Percentiles rank a stretch among this genome's conserved stretches.
These are phyloP conservation scores for Pleurostoma richardsiae DNA, from an alignment of 2,329 filamentous ascomycete genomes.

Conservation along the genomic window DNA sequence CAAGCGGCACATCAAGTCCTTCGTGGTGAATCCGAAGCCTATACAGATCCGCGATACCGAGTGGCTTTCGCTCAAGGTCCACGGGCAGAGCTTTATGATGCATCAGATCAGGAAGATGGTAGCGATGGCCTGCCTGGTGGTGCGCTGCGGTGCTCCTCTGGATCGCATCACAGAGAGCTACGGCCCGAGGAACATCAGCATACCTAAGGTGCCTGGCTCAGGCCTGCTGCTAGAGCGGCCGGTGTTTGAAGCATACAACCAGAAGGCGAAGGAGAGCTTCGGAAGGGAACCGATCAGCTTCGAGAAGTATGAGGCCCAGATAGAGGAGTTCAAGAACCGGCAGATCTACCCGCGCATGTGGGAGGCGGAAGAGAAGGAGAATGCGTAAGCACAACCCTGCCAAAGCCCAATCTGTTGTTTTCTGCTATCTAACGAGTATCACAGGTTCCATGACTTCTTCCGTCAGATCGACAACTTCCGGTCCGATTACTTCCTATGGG, in stretches of 20 bases:
- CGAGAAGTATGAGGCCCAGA: slow-evolving; percentile 67
- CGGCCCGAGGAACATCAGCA: slow-evolving; percentile 66
- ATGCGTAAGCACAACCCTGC: slow-evolving; percentile 61
- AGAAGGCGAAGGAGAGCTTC: slow-evolving; percentile 58
- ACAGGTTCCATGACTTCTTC: slow-evolving; percentile 71
- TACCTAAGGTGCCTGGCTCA: slow-evolving; percentile 89
- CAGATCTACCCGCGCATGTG: slow-evolving; percentile 94
- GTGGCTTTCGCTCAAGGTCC: slow-evolving; percentile 93
- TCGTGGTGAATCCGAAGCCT: slow-evolving; percentile 69
- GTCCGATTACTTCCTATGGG: slow-evolving; percentile 68
- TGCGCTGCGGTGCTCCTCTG: slow-evolving; percentile 75
- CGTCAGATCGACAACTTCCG: slow-evolving; percentile 73
- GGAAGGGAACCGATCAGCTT: slow-evolving; percentile 72
- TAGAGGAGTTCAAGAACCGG: slow-evolving; percentile 83
- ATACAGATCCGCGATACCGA: slow-evolving; percentile 87
- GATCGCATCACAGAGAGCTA: slow-evolving; percentile 72
- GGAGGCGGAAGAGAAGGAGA: slow-evolving; percentile 79
- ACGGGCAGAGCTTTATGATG: slow-evolving; percentile 99
- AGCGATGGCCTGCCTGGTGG: slow-evolving; percentile 78
- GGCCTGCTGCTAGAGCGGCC: slow-evolving; percentile 86
- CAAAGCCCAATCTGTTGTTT: background rate
- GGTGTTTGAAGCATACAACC: slow-evolving; percentile 87
- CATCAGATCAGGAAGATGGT: slow-evolving; percentile 99
- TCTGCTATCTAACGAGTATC: background rate
- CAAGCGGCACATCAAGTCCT: slow-evolving; percentile 89